These are phyloP conservation scores for Microcos paniculata DNA, from an alignment of 345 rosid species.

Conservation along the genomic window DNA sequence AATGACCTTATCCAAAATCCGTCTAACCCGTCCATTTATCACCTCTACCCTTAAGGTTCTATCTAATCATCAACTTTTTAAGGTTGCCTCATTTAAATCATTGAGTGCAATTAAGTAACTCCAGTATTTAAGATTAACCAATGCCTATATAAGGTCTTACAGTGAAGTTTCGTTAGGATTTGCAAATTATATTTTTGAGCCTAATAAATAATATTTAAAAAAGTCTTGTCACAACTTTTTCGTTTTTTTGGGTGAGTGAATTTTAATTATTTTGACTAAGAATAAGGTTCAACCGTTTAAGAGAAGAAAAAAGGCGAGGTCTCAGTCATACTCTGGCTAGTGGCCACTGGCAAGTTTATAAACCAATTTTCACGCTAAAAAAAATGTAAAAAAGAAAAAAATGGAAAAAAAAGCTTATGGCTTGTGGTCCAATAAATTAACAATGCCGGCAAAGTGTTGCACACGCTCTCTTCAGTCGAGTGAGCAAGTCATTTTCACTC, in stretches of 20 bases:
- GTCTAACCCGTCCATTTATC: too few relatives aligned
- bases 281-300: not conserved
- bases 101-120: too few relatives aligned
- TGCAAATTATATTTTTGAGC: too few relatives aligned
- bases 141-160: too few relatives aligned
- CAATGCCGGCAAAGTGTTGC: not conserved
- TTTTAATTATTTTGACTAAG: not conserved
- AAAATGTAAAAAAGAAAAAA: not conserved
- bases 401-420: not conserved
- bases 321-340: not conserved
- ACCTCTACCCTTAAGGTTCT: too few relatives aligned
- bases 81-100: too few relatives aligned
- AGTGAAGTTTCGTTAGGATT: not conserved
- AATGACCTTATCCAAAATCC: too few relatives aligned
- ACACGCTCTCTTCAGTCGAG: constrained; percentile 15
- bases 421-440: not conserved
- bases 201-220: too few relatives aligned
- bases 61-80: too few relatives aligned
- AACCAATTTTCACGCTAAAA: not conserved
- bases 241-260: not conserved
- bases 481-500: not conserved
- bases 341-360: not conserved
- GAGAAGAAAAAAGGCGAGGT: not conserved
- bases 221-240: not conserved
- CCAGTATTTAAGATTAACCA: too few relatives aligned